Evolutionary conservation across 208 protist genomes (phyloP).

Genomic region (Crithidia fasciculata): DNA sequence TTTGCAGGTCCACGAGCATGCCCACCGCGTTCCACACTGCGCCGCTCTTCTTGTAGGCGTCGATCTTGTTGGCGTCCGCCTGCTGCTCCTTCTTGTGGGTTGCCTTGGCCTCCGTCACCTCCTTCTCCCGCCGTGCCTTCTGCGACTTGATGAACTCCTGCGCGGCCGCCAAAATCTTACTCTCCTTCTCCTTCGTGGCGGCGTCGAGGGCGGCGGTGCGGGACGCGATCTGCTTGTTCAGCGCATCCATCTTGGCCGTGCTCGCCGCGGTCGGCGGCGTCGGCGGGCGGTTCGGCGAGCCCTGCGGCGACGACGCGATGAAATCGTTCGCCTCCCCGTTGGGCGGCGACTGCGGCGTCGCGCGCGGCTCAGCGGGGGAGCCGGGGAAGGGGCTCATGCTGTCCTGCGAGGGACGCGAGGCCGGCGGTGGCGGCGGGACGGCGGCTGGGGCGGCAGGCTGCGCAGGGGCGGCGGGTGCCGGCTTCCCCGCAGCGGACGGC

Average conservation of each 20-base stretch:
- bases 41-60: constrained; percentile 61
- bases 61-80: constrained; percentile 45
- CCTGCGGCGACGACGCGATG: constrained; percentile 22
- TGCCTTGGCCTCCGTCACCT: constrained; percentile 52
- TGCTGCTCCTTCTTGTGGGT: constrained; percentile 69
- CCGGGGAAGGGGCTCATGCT: constrained; percentile 15
- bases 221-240: constrained; percentile 64
- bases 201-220: constrained; percentile 67
- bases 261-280: constrained; percentile 13
- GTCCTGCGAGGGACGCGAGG: not conserved
- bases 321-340: constrained; percentile 5
- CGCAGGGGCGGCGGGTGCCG: not conserved
- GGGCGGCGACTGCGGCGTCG: constrained; percentile 12
- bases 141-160: constrained; percentile 72
- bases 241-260: constrained; percentile 44
- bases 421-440: not conserved
- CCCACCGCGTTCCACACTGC: constrained; percentile 78
- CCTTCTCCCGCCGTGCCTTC: constrained; percentile 59
- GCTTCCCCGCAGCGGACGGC: constrained; percentile 3
- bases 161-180: constrained; percentile 54
- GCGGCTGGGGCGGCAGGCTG: not conserved
- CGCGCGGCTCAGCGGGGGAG: constrained; percentile 21
- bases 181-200: constrained; percentile 69
- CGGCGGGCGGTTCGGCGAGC: constrained; percentile 19
- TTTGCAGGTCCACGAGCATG: constrained; percentile 75